Evolutionary conservation across 371 early-diverging fungal species (phyloP), one percentile per base, ranked within the genome.

Genomic region (Mucor ambiguus): DNA sequence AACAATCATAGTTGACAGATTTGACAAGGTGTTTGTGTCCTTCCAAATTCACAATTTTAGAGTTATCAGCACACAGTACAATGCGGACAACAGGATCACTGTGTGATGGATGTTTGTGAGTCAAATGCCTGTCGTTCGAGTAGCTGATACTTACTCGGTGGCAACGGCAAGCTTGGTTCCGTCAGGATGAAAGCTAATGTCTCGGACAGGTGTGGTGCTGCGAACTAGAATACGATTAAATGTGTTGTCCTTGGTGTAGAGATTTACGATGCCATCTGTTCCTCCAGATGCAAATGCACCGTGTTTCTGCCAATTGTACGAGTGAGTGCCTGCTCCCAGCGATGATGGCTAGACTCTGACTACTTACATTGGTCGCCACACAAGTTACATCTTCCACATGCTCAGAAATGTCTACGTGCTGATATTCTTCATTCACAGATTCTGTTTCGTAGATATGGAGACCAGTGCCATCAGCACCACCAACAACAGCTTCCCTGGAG

Each of bases 21-120:
- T 81, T 82, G 3, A 85, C 74, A 16, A 61, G 49, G 9, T 60
- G 37, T 22, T 62, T 72, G 56, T 88, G 86, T 0, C 86, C 88
- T 57, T 79, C 63, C 16, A 80, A 29, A 2, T 26, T 29, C 18
- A 80, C 77, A 8, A 79, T 70, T 18, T 73, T 76, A 2, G 76
- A 70, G 2, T 73, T 74, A 58, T 78, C 79, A 4, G 72, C 61
- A 9, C 72, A 44, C 11, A 78, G 57, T 20, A 80, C 69, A 18
- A 80, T 59, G 18, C 81, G 77, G 41, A 83, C 74, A 10, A 57
- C 59, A 41, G 75, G 64, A 32, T 83, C 83, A 65, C 83, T 80
- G 30, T 32, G 8, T 35, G 9, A 33, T 33, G 8, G 1, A 33
- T 46, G 22, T 22, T 20, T 1, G 14, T n/a, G 54, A 24, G 33